phyloP scores from a whole-genome alignment of 2,329 filamentous ascomycete species.

The Aspergillus proliferans region DNA sequence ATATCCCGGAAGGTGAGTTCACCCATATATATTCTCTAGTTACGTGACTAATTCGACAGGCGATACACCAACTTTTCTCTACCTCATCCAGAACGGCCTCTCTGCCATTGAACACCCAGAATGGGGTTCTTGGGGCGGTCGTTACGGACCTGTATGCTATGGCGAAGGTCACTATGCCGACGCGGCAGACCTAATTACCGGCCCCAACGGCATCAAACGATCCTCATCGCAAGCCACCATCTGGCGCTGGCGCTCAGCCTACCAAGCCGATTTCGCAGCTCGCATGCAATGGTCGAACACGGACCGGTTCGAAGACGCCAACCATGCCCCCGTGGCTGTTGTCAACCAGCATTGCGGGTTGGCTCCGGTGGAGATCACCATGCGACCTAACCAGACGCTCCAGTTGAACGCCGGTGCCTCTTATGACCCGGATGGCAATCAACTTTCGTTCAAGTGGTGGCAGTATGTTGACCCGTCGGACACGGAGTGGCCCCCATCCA shows the following conservation, averaged over 20 bases:
- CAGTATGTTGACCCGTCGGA: constrained; percentile 6
- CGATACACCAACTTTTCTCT: constrained; percentile 39
- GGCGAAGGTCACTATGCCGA: constrained; percentile 25
- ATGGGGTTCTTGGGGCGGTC: constrained; percentile 39
- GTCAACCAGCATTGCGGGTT: constrained; percentile 2
- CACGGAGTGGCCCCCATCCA: background rate
- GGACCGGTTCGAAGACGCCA: constrained; percentile 4
- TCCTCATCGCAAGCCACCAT: constrained; percentile 43
- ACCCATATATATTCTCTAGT: background rate
- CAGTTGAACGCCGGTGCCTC: constrained; percentile 1
- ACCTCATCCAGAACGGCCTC: constrained; percentile 38
- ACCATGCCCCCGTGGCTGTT: constrained; percentile 9
- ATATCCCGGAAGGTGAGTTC: constrained; percentile 40
- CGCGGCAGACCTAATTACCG: constrained; percentile 28
- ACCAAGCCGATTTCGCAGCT: constrained; percentile 46
- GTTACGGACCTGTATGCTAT: constrained; percentile 22
- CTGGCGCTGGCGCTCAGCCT: constrained; percentile 48
- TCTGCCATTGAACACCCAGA: constrained; percentile 32
- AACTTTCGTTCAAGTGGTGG: constrained; percentile 4
- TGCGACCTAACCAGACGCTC: background rate
- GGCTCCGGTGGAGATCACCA: background rate
- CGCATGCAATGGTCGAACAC: constrained; percentile 42
- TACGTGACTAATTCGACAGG: constrained; percentile 15
- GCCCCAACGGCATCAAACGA: constrained; percentile 24
- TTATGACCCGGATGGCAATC: constrained; percentile 1